Evolutionary conservation across 805 yeast genomes (phyloP), one percentile per base, ranked within the genome.

Genomic region (Nadsonia fulvescens): DNA sequence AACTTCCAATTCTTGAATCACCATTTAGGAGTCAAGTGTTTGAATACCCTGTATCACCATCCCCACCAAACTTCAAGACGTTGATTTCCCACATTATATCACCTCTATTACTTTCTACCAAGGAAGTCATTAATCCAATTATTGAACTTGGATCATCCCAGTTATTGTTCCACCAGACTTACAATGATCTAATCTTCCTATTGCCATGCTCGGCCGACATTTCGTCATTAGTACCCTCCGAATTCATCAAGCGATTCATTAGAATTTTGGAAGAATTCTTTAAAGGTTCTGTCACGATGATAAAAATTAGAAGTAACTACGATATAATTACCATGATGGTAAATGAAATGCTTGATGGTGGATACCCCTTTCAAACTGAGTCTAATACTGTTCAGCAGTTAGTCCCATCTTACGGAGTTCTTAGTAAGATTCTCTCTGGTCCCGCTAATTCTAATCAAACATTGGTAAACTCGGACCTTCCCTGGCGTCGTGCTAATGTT

Each of bases 401-500:
- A 6, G 70, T 82, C 0, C 91, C 92, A 6, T 61, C 58, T 35
- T 66, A 62, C 22, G 64, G 69, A 30, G 53, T 72, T 5, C 42
- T 74, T 13, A 58, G 63, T 24, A 59, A 63, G 34, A 46, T 73
- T 15, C 46, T 73, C 18, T 51, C 62, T 14, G 49, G 56, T 15
- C 42, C 25, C 34, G 42, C 37, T 15, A 25, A 44, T 4, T 28
- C 42, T 1, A 29, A 29, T 12, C 36, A 43, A 4, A 32, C 37
- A 6, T 30, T 38, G 6, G 22, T 35, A 9, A 32, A 16, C 16
- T 42, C 34, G 8, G 42, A 43, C 14, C 51, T 54, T 6, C 93
- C 93, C 1, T 86, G 96, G 96, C 63, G 96, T 39, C 57, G 66
- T 24, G 44, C 70, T 4, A 63, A 68, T 35, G 73, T 76, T n/a